A percentile compares a stretch with the other conserved stretches of the same genome.
Evolutionary conservation across 2,329 filamentous ascomycete genomes (phyloP).

Genomic region (Venturia asperata): DNA sequence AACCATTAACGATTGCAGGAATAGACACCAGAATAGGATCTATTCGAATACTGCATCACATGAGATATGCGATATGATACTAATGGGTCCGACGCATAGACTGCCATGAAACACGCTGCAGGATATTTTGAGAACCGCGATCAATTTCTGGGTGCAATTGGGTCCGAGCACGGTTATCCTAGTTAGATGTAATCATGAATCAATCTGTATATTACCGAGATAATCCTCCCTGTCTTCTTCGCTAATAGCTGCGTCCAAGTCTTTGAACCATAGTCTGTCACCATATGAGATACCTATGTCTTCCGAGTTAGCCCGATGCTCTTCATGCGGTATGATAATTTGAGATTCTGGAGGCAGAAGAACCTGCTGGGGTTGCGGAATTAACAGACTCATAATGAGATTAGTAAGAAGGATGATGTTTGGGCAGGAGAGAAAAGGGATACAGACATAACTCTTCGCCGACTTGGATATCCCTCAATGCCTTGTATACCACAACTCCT

Average conservation of each 20-base stretch:
- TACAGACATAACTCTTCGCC: slow-evolving; percentile 49
- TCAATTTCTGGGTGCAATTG: background rate
- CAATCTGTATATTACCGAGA: slow-evolving; percentile 34
- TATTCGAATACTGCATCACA: background rate
- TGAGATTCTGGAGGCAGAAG: background rate
- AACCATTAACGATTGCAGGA: background rate
- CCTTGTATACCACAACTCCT: slow-evolving; percentile 42
- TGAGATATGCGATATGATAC: background rate
- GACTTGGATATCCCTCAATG: slow-evolving; percentile 42
- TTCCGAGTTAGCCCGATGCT: background rate
- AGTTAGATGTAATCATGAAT: background rate
- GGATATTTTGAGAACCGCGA: background rate
- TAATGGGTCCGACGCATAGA: background rate
- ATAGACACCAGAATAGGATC: background rate
- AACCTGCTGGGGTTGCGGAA: no score
- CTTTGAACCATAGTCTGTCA: slow-evolving; percentile 41
- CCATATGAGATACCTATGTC: slow-evolving; percentile 42
- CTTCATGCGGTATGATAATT: background rate
- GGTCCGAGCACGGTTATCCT: background rate
- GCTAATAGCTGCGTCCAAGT: slow-evolving; percentile 31
- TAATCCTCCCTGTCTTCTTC: slow-evolving; percentile 32
- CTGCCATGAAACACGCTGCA: background rate
- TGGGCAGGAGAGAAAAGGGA: background rate
- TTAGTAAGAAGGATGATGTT: background rate
- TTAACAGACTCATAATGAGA: no score